Conservation (phyloP, 2,329 filamentous ascomycete genomes). For the Xylaria arbuscula region DNA sequence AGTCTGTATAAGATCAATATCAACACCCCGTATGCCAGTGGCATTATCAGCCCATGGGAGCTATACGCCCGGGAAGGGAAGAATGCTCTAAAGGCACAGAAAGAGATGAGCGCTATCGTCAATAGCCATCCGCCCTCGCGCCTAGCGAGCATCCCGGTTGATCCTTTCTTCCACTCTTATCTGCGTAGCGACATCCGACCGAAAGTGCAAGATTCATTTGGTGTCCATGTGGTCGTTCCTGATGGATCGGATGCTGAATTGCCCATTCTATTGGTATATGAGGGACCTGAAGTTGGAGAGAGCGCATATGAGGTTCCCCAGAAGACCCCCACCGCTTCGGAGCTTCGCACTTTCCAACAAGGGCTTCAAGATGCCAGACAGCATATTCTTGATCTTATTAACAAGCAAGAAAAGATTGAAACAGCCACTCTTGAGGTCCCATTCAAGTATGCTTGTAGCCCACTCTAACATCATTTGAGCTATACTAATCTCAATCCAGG, state of each 20-base stretch:
- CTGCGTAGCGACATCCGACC: slow-evolving; percentile 72
- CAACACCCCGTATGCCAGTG: slow-evolving; percentile 76
- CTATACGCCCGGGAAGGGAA: slow-evolving; percentile 88
- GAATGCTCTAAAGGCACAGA: slow-evolving; percentile 79
- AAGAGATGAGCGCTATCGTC: slow-evolving; percentile 79
- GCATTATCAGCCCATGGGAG: slow-evolving; percentile 83
- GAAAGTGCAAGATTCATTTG: slow-evolving; percentile 73
- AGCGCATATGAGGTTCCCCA: slow-evolving; percentile 66
- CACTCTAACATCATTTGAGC: background rate
- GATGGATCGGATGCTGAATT: slow-evolving; percentile 68
- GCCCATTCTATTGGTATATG: slow-evolving; percentile 78
- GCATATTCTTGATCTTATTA: slow-evolving; percentile 68
- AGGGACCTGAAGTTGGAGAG: slow-evolving; percentile 66
- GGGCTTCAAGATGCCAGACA: slow-evolving; percentile 66
- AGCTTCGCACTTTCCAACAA: slow-evolving; percentile 65
- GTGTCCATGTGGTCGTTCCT: slow-evolving; percentile 79
- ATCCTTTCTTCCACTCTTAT: slow-evolving; percentile 83
- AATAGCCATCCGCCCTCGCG: slow-evolving; percentile 78
- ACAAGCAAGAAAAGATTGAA: slow-evolving; percentile 67
- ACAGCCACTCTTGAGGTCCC: slow-evolving; percentile 67
- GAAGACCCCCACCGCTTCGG: slow-evolving; percentile 61
- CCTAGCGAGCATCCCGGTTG: slow-evolving; percentile 73
- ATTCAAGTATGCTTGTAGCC: slow-evolving; percentile 57
- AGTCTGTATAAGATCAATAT: slow-evolving; percentile 85
- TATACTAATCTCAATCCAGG: slow-evolving; percentile 51